Evolutionary conservation across 306 rosid species (phyloP), one percentile per base, ranked within the genome.

Genomic region (Dryas alaskensis): DNA sequence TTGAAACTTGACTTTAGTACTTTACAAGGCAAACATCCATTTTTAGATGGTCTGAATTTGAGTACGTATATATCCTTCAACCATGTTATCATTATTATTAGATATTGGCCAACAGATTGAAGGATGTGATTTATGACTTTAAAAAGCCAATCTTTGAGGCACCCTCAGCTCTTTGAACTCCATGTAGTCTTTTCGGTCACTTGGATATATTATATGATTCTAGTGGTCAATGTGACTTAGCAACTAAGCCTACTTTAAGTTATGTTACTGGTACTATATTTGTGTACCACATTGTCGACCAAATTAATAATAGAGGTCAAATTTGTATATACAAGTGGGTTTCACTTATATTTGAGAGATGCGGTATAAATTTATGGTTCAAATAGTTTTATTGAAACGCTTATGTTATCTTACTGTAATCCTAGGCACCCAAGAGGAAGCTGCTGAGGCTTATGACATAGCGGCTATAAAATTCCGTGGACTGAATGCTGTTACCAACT

Each of bases 391-490:
- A 31, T 31, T 31, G 37, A 31, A 31, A 31, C 37, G 37, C 37
- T 31, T 2, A 31, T 31, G 37, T 31, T 31, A 31, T 31, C 37
- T 1, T 31, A 31, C 9, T 76, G 80, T 59, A 75, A 76, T 31
- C 67, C 43, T 53, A 92, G 98, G 98, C 80, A 90, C 97, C 7
- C 98, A 92, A 86, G 98, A 92, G 84, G 96, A 92, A 83, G 98
- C 98, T 44, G 98, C 98, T 4, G 98, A 92, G 76, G 96, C 98
- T 47, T 92, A 92, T 10, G 98, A 92, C 75, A 78, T 92, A 51
- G 97, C 98, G 3, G 98, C 98, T 48, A 92, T 92, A 58, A 92
- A 92, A 78, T 90, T 92, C 68, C 73, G 98, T 44, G 98, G 98
- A 60, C 76, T 81, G 7, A 88, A 86, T 81, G 97, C 98, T 4